These are phyloP conservation scores for Boletellus sp. DNA, from an alignment of 768 basidiomycete species.

Conservation along the genomic window DNA sequence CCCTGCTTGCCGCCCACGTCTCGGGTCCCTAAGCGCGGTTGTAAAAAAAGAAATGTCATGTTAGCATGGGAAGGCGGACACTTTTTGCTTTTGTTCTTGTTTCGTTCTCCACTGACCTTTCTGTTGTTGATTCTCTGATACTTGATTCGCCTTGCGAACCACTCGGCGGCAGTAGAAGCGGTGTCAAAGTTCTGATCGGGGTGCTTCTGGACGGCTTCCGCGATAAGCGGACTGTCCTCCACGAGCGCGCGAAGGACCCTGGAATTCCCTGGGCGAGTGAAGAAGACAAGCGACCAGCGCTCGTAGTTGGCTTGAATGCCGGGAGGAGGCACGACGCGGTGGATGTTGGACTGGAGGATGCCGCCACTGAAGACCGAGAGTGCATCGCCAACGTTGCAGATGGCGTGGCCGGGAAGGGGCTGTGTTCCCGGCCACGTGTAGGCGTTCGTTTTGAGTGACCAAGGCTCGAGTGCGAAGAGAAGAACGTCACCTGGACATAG, in stretches of 20 bases:
- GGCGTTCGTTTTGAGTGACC: not conserved
- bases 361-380: slow-evolving; percentile 61
- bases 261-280: slow-evolving; percentile 58
- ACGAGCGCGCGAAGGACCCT: slow-evolving; percentile 48
- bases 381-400: slow-evolving; percentile 64
- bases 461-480: not conserved
- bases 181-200: slow-evolving; percentile 38
- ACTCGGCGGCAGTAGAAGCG: slow-evolving; percentile 36
- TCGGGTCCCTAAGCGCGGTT: slow-evolving; percentile 24
- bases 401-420: slow-evolving; percentile 54
- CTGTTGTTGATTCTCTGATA: slow-evolving; percentile 42
- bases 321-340: slow-evolving; percentile 63
- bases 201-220: slow-evolving; percentile 36
- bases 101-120: slow-evolving; percentile 27
- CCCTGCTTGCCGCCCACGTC: slow-evolving; percentile 29
- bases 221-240: slow-evolving; percentile 49
- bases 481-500: slow-evolving; percentile 51
- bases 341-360: slow-evolving; percentile 59
- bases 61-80: not conserved
- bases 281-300: slow-evolving; percentile 68
- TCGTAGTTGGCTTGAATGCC: slow-evolving; percentile 48
- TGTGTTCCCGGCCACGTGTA: slow-evolving; percentile 7
- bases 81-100: not conserved
- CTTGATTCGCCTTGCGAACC: slow-evolving; percentile 40
- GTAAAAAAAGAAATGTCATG: no score